Conservation (phyloP, 1,284 basidiomycete species). For the Chondrostereum purpureum region DNA sequence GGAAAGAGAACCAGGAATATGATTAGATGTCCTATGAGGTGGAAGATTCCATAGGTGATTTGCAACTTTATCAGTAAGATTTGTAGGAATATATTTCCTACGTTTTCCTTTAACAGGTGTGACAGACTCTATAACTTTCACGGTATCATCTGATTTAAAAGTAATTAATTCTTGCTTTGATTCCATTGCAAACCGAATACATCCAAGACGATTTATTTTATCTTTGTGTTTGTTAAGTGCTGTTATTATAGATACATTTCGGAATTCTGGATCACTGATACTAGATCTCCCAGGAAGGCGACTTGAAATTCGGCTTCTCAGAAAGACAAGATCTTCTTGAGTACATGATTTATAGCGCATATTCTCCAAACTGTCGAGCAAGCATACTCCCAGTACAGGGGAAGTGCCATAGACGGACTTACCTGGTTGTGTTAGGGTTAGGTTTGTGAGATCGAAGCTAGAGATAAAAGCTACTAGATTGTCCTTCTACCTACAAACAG, state of each 20-base stretch:
- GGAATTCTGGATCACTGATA: conserved; percentile 17
- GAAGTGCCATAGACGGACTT: too few species aligned
- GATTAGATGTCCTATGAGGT: neutral
- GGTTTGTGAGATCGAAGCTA: too few species aligned
- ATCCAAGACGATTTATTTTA: too few species aligned
- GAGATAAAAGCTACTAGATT: too few species aligned
- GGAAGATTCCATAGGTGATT: neutral
- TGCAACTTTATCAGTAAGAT: neutral
- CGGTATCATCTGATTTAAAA: conserved; percentile 21
- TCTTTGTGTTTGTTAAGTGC: too few species aligned
- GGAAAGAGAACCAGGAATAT: neutral
- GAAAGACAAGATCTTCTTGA: conserved; percentile 25
- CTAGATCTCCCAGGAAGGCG: conserved; percentile 2
- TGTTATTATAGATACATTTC: conserved; percentile 29
- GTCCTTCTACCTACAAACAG: too few species aligned
- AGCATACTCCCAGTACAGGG: too few species aligned
- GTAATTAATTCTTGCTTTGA: conserved; percentile 15
- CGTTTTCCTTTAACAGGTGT: too few species aligned
- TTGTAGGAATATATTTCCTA: too few species aligned
- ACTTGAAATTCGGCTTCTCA: too few species aligned
- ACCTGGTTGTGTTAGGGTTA: too few species aligned
- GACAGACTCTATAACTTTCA: neutral
- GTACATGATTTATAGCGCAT: too few species aligned
- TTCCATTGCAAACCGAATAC: conserved; percentile 24
- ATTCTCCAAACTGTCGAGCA: conserved; percentile 25